Base-by-base conservation (phyloP, 768 basidiomycete genomes). In the Lactifluus pinguis region DNA sequence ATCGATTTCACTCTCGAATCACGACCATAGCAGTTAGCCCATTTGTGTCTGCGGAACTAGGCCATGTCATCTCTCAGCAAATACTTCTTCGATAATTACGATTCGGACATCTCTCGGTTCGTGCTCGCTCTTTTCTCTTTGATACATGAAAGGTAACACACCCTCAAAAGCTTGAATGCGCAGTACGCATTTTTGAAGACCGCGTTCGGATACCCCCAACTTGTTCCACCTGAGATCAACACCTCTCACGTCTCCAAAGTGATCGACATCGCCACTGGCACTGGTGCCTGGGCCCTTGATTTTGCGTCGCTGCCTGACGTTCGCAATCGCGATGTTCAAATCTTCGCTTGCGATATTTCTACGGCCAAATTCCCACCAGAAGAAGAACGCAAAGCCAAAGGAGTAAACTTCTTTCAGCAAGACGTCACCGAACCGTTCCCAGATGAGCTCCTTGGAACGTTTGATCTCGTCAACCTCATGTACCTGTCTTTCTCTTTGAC, bases 331-430 rank as follows among this genome's bases (percentile, higher is more conserved):
- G 9, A 39, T 52, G 9, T 61, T 52, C 49, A 52, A n/a, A 49
- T 56, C 49, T 56, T 61, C n/a, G 55, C 60, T 7, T 56, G 60
- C 5, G 49, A 52, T 8, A 47, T 61, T 15, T 51, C 60, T 17
- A 41, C 36, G 1, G 42, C n/a, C 13, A 61, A 56, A 13, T 52
- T 52, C 44, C 44, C 19, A 14, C 44, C 6, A 30, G 10, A 8
- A 1, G 44, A 52, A n/a, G n/a, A 30, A 38, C 29, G 8, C 13
- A 32, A 29, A 4, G 36, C 9, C 5, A 25, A n/a, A 29, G 29
- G 21, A 21, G 32, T 61, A 14, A 1, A 2, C n/a, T 61, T 51
- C 10, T 56, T 56, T 36, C 49, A 56, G 30, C 49, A 56, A 2
- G 60, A 61, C 42, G 13, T 55, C 6, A 56, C 54, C 42, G 15